Evolutionary conservation across 148 eudicot genomes (phyloP).

Genomic region (Mesembryanthemum crystallinum): DNA sequence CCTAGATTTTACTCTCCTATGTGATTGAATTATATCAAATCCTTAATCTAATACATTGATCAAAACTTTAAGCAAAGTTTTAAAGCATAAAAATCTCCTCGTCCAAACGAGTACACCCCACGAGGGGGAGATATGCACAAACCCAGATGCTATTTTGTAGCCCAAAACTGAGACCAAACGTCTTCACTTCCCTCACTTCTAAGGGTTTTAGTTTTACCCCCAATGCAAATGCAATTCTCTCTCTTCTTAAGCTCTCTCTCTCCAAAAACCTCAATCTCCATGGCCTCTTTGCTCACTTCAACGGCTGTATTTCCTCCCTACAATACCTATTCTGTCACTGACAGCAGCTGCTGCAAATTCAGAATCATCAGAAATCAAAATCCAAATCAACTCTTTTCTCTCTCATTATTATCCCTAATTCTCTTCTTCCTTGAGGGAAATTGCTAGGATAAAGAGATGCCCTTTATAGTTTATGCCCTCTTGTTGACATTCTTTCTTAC

Average conservation of each 20-base stretch:
- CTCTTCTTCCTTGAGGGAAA: slow-evolving; percentile 10
- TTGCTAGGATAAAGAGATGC: slow-evolving; percentile 21
- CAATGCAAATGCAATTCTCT: slow-evolving; percentile 15
- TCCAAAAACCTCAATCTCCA: slow-evolving; percentile 12
- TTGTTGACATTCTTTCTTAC: slow-evolving; percentile 20
- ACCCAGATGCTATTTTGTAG: slow-evolving; percentile 43
- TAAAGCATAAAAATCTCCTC: background rate
- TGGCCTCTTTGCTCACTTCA: slow-evolving; percentile 21
- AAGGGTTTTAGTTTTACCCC: slow-evolving; percentile 30
- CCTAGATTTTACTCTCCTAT: background rate
- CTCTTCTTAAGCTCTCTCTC: slow-evolving; percentile 8
- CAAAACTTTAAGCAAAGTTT: slow-evolving; percentile 14
- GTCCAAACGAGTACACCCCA: slow-evolving; percentile 30
- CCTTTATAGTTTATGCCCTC: slow-evolving; percentile 11
- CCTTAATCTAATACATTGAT: background rate
- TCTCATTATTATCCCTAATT: background rate
- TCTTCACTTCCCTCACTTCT: slow-evolving; percentile 54
- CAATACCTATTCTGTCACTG: slow-evolving; percentile 18
- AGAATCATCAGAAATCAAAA: background rate
- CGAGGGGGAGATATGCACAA: slow-evolving; percentile 35
- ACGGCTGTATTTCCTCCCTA: background rate
- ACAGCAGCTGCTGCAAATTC: background rate
- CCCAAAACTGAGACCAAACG: slow-evolving; percentile 56
- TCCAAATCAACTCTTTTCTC: background rate
- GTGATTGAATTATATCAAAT: background rate